Conservation (phyloP, 345 rosid genomes). For the Geranium brycei region DNA sequence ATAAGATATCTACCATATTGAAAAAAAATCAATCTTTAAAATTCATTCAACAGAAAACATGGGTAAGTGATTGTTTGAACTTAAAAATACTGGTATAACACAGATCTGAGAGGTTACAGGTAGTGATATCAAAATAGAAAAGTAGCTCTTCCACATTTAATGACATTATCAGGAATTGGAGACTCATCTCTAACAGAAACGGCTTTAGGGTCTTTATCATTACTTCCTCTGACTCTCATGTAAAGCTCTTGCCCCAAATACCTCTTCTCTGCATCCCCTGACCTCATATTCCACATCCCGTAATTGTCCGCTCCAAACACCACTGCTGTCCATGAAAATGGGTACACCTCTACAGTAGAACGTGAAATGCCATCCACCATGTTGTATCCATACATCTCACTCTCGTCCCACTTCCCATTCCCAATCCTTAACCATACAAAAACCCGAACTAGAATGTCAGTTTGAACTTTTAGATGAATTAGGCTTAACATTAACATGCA, state of each 20-base stretch:
- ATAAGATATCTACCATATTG: too few species aligned
- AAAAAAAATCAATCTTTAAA: too few species aligned
- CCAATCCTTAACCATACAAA: constrained; percentile 19
- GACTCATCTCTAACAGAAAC: constrained; percentile 13
- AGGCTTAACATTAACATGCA: neutral
- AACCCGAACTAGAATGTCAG: neutral
- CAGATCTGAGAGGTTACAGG: too few species aligned
- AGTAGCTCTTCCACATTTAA: constrained; percentile 11
- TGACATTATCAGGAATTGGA: constrained; percentile 20
- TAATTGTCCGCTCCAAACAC: constrained; percentile 30
- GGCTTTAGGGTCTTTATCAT: constrained; percentile 9
- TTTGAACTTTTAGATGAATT: too few species aligned
- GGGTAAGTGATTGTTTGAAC: too few species aligned
- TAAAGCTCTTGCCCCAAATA: constrained; percentile 31
- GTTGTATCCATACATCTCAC: constrained; percentile 14
- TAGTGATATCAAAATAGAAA: too few species aligned
- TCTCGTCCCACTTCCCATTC: constrained; percentile 20
- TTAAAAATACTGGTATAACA: too few species aligned
- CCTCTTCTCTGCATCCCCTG: constrained; percentile 24
- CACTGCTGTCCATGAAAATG: constrained; percentile 32
- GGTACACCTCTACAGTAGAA: constrained; percentile 25
- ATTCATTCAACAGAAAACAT: too few species aligned
- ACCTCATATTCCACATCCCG: constrained; percentile 38
- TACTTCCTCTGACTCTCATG: constrained; percentile 13
- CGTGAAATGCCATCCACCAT: constrained; percentile 20